These are phyloP conservation scores for Ophiobolus disseminans DNA, from an alignment of 2,329 filamentous ascomycete species.

Conservation along the genomic window DNA sequence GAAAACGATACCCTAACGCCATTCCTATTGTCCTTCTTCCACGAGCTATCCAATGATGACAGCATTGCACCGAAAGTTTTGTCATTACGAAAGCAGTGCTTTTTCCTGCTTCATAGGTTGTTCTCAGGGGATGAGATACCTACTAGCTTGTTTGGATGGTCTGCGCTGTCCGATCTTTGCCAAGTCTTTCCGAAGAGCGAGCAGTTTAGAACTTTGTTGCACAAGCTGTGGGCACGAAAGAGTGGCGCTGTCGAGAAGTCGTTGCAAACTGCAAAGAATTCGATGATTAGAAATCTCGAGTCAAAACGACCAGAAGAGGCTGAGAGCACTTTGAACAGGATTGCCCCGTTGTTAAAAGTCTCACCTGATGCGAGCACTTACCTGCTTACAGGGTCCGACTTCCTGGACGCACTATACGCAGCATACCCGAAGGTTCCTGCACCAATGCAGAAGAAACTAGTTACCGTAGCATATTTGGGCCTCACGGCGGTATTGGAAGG, in stretches of 20 bases:
- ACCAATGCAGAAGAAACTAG: conserved; percentile 68
- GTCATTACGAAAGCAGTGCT: conserved; percentile 67
- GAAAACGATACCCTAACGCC: conserved; percentile 65
- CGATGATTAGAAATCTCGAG: conserved; percentile 69
- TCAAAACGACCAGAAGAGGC: conserved; percentile 64
- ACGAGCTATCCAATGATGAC: conserved; percentile 55
- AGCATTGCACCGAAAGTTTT: conserved; percentile 49
- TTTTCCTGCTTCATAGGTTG: conserved; percentile 68
- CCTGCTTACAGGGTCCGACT: conserved; percentile 86
- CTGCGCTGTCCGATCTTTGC: conserved; percentile 72
- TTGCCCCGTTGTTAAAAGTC: conserved; percentile 70
- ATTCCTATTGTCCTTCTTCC: conserved; percentile 74
- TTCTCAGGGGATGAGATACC: conserved; percentile 58
- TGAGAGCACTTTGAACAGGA: conserved; percentile 61
- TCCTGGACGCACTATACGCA: conserved; percentile 75
- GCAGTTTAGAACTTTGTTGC: conserved; percentile 58
- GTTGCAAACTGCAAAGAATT: conserved; percentile 66
- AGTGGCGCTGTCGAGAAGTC: conserved; percentile 60
- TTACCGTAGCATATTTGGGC: conserved; percentile 77
- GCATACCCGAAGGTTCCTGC: conserved; percentile 71
- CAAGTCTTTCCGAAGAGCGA: conserved; percentile 71
- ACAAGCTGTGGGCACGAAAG: conserved; percentile 61
- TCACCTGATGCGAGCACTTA: conserved; percentile 65
- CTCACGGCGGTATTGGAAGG: conserved; percentile 73
- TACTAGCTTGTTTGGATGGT: conserved; percentile 65